A percentile compares a stretch with the other conserved stretches of the same genome.
Evolutionary conservation across 306 rosid species (phyloP).

Genomic region (Castanea mollissima): DNA sequence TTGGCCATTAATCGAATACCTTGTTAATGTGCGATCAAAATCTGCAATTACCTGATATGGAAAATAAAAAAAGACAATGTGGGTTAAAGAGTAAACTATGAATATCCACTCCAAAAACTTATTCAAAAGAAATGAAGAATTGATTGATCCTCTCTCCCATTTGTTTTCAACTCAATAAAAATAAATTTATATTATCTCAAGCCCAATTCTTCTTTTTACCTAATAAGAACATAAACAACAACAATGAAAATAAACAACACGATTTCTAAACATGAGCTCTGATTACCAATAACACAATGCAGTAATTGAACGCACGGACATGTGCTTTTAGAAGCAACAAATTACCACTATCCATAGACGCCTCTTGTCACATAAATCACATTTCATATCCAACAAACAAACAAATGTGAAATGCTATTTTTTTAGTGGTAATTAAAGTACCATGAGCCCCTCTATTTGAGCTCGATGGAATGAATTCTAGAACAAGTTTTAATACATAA

Average conservation of each 20-base stretch:
- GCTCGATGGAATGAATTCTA: not conserved
- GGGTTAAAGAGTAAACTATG: not conserved
- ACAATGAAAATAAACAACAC: not conserved
- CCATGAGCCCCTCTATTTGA: not conserved
- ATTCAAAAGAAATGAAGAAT: not conserved
- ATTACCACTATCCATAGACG: not conserved
- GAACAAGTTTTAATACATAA: not conserved
- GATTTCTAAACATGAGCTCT: not conserved
- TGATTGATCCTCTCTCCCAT: not conserved
- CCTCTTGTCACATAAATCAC: not conserved
- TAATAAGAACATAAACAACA: too few species aligned
- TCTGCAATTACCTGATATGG: slow-evolving; percentile 69
- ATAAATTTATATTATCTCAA: not conserved
- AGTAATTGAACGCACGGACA: not conserved
- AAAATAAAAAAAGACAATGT: not conserved
- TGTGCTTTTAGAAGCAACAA: not conserved
- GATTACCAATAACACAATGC: not conserved
- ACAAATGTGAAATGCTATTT: not conserved
- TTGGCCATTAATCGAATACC: slow-evolving; percentile 68
- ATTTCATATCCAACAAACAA: not conserved
- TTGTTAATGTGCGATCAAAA: slow-evolving; percentile 86
- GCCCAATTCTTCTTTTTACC: not conserved
- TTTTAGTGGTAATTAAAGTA: not conserved
- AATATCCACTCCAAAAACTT: not conserved
- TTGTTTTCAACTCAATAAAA: not conserved